These are phyloP conservation scores for Dendrobium nobile DNA, from an alignment of 106 monocot genomes.

Conservation along the genomic window DNA sequence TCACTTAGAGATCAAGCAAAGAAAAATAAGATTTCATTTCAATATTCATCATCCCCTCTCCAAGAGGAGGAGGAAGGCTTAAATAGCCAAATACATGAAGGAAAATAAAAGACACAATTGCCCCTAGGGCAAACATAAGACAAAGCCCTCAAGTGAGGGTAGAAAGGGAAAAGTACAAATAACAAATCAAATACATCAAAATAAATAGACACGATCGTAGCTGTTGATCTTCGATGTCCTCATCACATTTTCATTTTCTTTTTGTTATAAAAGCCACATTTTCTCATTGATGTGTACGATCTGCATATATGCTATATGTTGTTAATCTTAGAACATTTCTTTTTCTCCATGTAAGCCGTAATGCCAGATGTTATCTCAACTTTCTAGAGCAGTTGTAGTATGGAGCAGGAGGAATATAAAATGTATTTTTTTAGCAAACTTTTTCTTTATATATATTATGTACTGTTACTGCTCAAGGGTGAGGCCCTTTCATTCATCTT, in stretches of 20 bases:
- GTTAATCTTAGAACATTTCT: constrained; percentile 1
- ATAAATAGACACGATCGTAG: no score
- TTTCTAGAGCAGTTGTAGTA: background rate
- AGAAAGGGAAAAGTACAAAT: no score
- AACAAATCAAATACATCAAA: no score
- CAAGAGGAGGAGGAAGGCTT: no score
- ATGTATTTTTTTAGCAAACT: constrained; percentile 1
- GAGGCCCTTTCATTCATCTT: background rate
- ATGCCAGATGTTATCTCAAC: background rate
- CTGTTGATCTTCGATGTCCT: no score
- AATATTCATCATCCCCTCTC: no score
- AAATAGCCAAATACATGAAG: no score
- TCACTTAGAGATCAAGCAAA: no score
- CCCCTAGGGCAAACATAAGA: no score
- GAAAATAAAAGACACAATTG: no score
- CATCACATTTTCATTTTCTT: background rate
- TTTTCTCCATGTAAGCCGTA: background rate
- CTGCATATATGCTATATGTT: background rate
- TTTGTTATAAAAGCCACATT: background rate
- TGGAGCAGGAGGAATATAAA: background rate
- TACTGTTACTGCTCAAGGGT: background rate
- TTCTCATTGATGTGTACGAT: background rate
- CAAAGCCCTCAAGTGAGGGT: no score
- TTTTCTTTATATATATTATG: background rate
- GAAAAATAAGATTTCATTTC: no score